Evolutionary conservation across 2,329 filamentous ascomycete species (phyloP).

Genomic region (Chrysosporium queenslandicum): DNA sequence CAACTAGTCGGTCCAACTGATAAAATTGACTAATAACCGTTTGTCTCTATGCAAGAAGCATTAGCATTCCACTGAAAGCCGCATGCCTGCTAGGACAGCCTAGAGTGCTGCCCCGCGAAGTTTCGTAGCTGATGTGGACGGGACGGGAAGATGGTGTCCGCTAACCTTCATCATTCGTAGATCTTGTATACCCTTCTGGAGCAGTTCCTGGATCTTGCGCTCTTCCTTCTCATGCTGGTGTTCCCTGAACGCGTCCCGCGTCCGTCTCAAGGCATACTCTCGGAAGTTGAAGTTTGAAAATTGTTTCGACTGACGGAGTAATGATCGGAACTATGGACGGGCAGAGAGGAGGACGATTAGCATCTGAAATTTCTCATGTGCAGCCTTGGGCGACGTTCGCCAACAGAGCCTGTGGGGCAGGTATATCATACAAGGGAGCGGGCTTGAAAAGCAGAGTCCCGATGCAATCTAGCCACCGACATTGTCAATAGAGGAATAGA

Average conservation of each 20-base stretch:
- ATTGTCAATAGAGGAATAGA: conserved; percentile 23
- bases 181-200: conserved; percentile 80
- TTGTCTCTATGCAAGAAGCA: conserved; percentile 59
- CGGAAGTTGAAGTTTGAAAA: conserved; percentile 96
- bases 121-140: background rate
- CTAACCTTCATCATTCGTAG: conserved; percentile 82
- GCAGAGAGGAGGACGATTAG: background rate
- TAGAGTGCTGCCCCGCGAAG: background rate
- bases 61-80: conserved; percentile 5
- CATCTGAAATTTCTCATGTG: background rate
- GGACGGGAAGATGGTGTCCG: conserved; percentile 14
- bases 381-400: no score
- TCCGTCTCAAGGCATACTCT: conserved; percentile 87
- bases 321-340: conserved; percentile 66
- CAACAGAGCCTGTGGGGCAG: background rate
- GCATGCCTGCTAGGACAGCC: background rate
- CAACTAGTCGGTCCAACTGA: conserved; percentile 79
- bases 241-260: conserved; percentile 81
- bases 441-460: conserved; percentile 39
- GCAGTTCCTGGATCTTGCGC: conserved; percentile 70
- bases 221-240: conserved; percentile 62
- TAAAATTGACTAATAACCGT: conserved; percentile 91
- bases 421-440: conserved; percentile 36
- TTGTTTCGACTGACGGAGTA: conserved; percentile 74
- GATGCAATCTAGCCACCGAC: conserved; percentile 36